A percentile compares a stretch with the other conserved stretches of the same genome.
phyloP scores from a whole-genome alignment of 495 filamentous ascomycete genomes.

The Lepidopterella palustris region DNA sequence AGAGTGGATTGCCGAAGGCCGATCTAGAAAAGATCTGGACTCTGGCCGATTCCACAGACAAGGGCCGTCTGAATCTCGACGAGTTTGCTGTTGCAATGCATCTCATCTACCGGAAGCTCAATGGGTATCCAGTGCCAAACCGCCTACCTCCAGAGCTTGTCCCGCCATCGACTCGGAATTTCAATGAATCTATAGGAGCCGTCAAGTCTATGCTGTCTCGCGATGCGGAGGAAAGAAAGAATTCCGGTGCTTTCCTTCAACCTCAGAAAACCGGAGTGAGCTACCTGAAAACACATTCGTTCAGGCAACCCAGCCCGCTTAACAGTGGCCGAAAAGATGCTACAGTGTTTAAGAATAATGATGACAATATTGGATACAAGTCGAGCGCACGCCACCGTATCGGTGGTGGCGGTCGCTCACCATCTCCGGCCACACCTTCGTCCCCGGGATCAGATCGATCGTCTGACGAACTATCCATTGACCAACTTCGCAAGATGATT shows the following conservation, averaged over 20 bases:
- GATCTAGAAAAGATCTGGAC: slow-evolving; percentile 96
- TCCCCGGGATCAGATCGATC: slow-evolving; percentile 66
- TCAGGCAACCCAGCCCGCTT: slow-evolving; percentile 52
- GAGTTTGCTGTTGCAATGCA: slow-evolving; percentile 99
- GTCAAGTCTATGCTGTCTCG: slow-evolving; percentile 88
- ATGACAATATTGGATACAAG: slow-evolving; percentile 70
- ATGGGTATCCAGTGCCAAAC: slow-evolving; percentile 90
- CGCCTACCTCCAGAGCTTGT: slow-evolving; percentile 89
- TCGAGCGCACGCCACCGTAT: slow-evolving; percentile 86
- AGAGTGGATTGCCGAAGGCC: slow-evolving; percentile 83
- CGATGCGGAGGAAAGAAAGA: slow-evolving; percentile 80
- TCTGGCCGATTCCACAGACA: slow-evolving; percentile 85
- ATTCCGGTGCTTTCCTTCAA: slow-evolving; percentile 74
- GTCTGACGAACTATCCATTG: slow-evolving; percentile 73
- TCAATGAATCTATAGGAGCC: slow-evolving; percentile 85
- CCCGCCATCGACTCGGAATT: slow-evolving; percentile 89
- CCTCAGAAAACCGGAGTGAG: slow-evolving; percentile 97
- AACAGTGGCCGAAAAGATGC: slow-evolving; percentile 71
- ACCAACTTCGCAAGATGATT: slow-evolving; percentile 88
- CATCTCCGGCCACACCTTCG: slow-evolving; percentile 59
- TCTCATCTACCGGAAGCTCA: slow-evolving; percentile 93
- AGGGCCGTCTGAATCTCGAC: slow-evolving; percentile 89
- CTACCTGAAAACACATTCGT: slow-evolving; percentile 93
- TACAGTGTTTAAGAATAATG: slow-evolving; percentile 94
- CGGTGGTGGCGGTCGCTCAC: slow-evolving; percentile 66